phyloP scores from a whole-genome alignment of 2,329 filamentous ascomycete genomes.

The Colletotrichum plurivorum region DNA sequence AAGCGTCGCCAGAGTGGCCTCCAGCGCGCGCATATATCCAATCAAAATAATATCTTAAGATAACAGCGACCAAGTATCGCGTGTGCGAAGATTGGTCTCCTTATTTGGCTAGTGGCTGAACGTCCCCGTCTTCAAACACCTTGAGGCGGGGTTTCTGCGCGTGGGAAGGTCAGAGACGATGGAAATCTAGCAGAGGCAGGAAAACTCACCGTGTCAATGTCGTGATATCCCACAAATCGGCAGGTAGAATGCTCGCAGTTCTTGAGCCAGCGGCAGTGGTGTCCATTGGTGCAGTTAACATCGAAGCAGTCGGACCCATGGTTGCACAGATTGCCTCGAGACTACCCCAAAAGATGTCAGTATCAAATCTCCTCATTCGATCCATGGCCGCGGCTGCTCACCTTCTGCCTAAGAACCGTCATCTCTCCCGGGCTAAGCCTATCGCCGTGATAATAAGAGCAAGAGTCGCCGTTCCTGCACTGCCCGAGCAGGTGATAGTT shows the following conservation, averaged over 20 bases:
- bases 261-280: conserved; percentile 44
- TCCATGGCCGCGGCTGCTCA: not conserved
- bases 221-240: conserved; percentile 43
- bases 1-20: not conserved
- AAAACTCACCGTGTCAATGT: conserved; percentile 42
- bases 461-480: conserved; percentile 40
- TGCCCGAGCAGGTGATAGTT: conserved; percentile 41
- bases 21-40: not conserved
- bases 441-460: conserved; percentile 43
- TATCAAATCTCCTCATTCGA: not conserved
- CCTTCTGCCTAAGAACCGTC: conserved; percentile 42
- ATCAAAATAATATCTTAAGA: not conserved
- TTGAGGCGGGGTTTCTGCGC: conserved; percentile 28
- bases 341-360: not conserved
- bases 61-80: not conserved
- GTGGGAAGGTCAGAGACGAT: not conserved
- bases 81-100: not conserved
- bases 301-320: conserved; percentile 40
- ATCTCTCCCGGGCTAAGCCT: conserved; percentile 39
- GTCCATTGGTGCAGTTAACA: conserved; percentile 40
- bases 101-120: conserved; percentile 6
- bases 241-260: conserved; percentile 40
- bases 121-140: conserved; percentile 38
- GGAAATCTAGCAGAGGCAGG: not conserved
- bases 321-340: conserved; percentile 41